Base-by-base conservation (phyloP, 2,329 filamentous ascomycete species). In the Botryosphaeria dothidea region DNA sequence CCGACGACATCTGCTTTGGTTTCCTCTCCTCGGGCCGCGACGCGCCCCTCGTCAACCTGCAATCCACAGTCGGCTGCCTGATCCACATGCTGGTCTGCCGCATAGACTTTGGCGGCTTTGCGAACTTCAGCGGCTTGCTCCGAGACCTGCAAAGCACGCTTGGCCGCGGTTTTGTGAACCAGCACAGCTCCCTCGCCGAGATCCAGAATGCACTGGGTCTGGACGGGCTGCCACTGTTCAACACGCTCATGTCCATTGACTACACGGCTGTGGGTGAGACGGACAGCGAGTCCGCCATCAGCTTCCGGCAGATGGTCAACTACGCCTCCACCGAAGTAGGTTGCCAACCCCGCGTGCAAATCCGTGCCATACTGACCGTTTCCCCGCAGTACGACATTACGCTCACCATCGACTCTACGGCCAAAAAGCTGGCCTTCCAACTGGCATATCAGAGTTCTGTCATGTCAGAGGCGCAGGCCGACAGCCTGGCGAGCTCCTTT, bases 191-290 rank as follows among this genome's bases (percentile, higher is more conserved):
- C 8, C 66, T 76, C 17, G 80, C 81, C 11, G 81, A 83, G 66
- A 81, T 83, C 52, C 80, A 83, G 67, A 81, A 83, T 63, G 77
- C 78, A 5, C 68, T 83, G 23, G 71, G 71, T 8, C 66, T 76
- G 19, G 71, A 71, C 31, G 72, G 72, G 13, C 72, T 72, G 43
- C 71, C 80, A 2, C 71, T 84, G 15, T 82, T 83, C 71, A 83
- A 83, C 60, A 82, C 81, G 11, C 80, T 82, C 71, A 29, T 83
- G 72, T 73, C 77, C 77, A 48, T 48, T 25, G 45, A 48, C 45
- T 48, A 48, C 45, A 19, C 76, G 74, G 36, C 45, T 5, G 8
- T 25, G 19, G 21, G 45, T 19, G 45, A 48, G 45, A 25, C 21
- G 45, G 21, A 15, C 51, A 19, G 15, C 19, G 51, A 27, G 3